Evolutionary conservation across 139 green algal genomes (phyloP).

Genomic region (Axilococcus clingmanii): DNA sequence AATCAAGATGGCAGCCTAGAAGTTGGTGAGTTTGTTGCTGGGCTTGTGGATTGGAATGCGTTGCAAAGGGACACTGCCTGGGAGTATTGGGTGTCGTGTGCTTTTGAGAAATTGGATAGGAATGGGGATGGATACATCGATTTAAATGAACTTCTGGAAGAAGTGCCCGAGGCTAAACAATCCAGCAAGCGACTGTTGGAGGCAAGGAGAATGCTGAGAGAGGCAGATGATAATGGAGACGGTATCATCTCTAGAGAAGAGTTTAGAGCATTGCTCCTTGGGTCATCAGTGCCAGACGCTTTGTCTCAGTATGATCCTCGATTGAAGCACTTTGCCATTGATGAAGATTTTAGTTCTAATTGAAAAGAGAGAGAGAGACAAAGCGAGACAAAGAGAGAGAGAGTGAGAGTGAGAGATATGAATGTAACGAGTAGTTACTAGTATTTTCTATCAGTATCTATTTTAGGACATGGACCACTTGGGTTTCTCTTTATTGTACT

Average conservation of each 20-base stretch:
- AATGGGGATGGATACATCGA: conserved; percentile 74
- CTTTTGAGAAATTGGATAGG: conserved; percentile 65
- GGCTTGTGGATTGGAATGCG: conserved; percentile 70
- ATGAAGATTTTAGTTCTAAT: neutral
- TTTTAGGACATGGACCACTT: conserved; percentile 35
- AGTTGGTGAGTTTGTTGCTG: conserved; percentile 73
- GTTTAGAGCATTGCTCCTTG: conserved; percentile 52
- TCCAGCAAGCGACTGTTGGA: conserved; percentile 32
- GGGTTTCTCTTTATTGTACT: neutral
- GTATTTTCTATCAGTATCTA: conserved; percentile 39
- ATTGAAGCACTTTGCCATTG: too few species aligned
- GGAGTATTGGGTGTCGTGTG: conserved; percentile 34
- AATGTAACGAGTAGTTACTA: too few species aligned
- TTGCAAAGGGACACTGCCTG: conserved; percentile 35
- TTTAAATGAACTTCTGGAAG: conserved; percentile 62
- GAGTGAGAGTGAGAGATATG: neutral
- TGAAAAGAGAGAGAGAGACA: neutral
- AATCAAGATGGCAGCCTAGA: conserved; percentile 60
- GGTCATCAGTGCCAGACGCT: conserved; percentile 31
- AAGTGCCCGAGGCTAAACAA: conserved; percentile 20
- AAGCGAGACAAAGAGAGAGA: neutral
- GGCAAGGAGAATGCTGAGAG: conserved; percentile 73
- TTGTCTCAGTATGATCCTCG: conserved; percentile 47
- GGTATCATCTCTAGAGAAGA: conserved; percentile 66
- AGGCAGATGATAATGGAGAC: conserved; percentile 77